A percentile compares a stretch with the other conserved stretches of the same genome.
phyloP scores from a whole-genome alignment of 2,329 filamentous ascomycete species.

The Cordyceps fumosorosea region DNA sequence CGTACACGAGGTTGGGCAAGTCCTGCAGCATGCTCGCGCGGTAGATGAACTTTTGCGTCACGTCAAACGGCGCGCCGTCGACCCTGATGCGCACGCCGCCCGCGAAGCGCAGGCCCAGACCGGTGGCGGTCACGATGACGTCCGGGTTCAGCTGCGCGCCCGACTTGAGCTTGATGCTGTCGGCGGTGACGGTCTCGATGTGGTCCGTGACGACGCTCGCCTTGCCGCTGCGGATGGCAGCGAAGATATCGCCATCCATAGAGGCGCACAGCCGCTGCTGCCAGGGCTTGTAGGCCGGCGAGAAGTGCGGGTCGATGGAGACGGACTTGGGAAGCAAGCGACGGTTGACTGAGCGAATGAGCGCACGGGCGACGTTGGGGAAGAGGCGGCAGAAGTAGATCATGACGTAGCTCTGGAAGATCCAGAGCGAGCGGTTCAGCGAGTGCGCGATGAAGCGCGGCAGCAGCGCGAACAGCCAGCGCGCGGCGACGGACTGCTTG shows the following conservation, averaged over 20 bases:
- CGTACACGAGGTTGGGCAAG: constrained; percentile 52
- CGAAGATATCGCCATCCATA: constrained; percentile 40
- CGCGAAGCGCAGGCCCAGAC: constrained; percentile 49
- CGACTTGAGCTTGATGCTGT: constrained; percentile 37
- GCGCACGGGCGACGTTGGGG: constrained; percentile 36
- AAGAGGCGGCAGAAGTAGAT: constrained; percentile 43
- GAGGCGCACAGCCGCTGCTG: constrained; percentile 63
- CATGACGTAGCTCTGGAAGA: constrained; percentile 34
- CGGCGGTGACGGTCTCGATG: constrained; percentile 39
- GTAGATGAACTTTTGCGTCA: constrained; percentile 47
- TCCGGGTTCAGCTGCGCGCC: constrained; percentile 46
- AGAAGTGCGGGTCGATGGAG: constrained; percentile 47
- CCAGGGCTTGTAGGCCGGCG: constrained; percentile 52
- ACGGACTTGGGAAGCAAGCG: constrained; percentile 42
- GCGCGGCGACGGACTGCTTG: constrained; percentile 28
- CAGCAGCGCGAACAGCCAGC: constrained; percentile 31
- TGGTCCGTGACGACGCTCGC: constrained; percentile 37
- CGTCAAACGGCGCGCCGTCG: constrained; percentile 40
- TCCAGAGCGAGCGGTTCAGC: constrained; percentile 40
- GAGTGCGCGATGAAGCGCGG: constrained; percentile 37
- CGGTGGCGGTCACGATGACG: constrained; percentile 60
- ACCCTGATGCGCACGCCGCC: constrained; percentile 45
- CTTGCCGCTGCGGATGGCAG: constrained; percentile 31
- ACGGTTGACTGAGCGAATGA: constrained; percentile 37
- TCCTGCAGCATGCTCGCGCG: constrained; percentile 55